Evolutionary conservation across 179 eudicot genomes (phyloP).

Genomic region (Nepenthes alata): DNA sequence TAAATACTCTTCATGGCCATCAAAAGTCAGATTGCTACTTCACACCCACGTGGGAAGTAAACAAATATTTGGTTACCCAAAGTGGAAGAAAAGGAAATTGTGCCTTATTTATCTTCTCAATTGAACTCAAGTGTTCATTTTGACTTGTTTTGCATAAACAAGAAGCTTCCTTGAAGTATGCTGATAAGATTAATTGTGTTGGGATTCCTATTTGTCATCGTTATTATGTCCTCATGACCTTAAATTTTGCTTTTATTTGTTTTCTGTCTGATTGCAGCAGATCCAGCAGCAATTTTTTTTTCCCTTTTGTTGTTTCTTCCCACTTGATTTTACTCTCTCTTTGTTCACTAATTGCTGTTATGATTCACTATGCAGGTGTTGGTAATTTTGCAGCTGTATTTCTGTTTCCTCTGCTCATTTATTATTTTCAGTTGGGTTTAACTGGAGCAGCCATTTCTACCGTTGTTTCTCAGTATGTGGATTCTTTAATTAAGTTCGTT

Average conservation of each 20-base stretch:
- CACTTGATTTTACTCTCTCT: background rate
- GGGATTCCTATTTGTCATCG: background rate
- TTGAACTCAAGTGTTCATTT: background rate
- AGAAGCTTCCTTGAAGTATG: background rate
- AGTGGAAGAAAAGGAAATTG: too few species aligned
- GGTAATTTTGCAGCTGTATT: constrained; percentile 67
- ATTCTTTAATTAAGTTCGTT: constrained; percentile 3
- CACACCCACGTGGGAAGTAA: too few species aligned
- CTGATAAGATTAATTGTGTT: background rate
- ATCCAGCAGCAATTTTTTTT: background rate
- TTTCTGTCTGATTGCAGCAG: background rate
- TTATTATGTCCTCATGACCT: background rate
- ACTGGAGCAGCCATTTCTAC: constrained; percentile 87
- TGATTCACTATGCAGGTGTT: constrained; percentile 40
- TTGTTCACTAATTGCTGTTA: background rate
- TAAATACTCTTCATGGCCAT: too few species aligned
- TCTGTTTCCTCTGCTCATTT: constrained; percentile 64
- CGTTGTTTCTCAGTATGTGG: constrained; percentile 76
- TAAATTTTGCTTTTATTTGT: background rate
- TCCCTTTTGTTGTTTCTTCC: background rate
- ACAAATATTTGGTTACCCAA: too few species aligned
- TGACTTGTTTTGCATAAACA: background rate
- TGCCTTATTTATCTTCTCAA: too few species aligned
- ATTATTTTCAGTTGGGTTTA: constrained; percentile 49
- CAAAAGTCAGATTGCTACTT: too few species aligned